Evolutionary conservation across 495 filamentous ascomycete genomes (phyloP).

Genomic region (Tuber calosporum): DNA sequence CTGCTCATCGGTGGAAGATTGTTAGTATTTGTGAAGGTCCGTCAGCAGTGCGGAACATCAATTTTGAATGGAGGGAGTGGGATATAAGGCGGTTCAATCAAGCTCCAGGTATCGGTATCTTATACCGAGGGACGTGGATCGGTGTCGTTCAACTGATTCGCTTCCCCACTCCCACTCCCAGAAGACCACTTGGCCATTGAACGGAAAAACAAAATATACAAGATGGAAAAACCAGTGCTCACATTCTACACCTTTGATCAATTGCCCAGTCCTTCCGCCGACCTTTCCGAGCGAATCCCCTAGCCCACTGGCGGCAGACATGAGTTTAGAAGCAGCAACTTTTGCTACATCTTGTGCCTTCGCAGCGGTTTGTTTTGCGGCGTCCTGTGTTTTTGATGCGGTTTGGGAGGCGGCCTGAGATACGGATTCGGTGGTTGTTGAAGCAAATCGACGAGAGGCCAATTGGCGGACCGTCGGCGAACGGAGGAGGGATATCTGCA

Average conservation of each 20-base stretch:
- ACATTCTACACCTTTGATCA: conserved; percentile 82
- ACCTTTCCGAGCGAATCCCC: conserved; percentile 58
- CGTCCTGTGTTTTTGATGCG: conserved; percentile 57
- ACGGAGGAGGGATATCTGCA: conserved; percentile 34
- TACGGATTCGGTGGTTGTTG: conserved; percentile 57
- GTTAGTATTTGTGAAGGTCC: conserved; percentile 36
- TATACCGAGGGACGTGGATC: not conserved
- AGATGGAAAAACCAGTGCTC: conserved; percentile 45
- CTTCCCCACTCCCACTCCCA: not conserved
- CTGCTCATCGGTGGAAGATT: conserved; percentile 46
- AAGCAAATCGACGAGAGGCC: conserved; percentile 41
- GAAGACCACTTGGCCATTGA: conserved; percentile 2
- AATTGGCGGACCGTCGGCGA: conserved; percentile 35
- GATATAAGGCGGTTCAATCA: not conserved
- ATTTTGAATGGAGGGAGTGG: not conserved
- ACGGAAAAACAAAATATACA: conserved; percentile 9
- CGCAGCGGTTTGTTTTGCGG: conserved; percentile 51
- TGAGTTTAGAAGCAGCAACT: conserved; percentile 58
- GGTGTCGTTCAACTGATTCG: not conserved
- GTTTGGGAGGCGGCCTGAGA: conserved; percentile 17
- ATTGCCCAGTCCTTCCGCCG: conserved; percentile 74
- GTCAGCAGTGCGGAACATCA: not conserved
- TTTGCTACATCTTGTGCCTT: conserved; percentile 49
- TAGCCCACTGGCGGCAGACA: conserved; percentile 64
- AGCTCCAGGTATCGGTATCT: not conserved